These are phyloP conservation scores for Lasiodiplodia sp. DNA, from an alignment of 2,329 filamentous ascomycete species.

Conservation along the genomic window DNA sequence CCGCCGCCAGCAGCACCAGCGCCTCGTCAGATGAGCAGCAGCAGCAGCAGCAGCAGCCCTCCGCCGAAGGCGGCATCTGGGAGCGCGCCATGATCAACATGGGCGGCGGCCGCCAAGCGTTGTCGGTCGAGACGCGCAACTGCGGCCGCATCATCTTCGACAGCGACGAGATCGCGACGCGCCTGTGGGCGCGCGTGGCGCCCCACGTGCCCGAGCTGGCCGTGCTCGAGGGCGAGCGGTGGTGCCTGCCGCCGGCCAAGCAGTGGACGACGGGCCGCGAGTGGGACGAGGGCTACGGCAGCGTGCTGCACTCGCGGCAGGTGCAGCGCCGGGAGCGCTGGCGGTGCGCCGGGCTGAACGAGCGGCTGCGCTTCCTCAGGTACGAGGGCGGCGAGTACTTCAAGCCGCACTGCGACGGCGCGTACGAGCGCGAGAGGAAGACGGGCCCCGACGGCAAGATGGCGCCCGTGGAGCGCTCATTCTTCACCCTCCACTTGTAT, in stretches of 20 bases:
- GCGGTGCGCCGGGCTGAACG: slow-evolving; percentile 66
- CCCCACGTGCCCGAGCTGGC: slow-evolving; percentile 54
- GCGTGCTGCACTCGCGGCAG: slow-evolving; percentile 36
- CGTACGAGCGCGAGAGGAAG: slow-evolving; percentile 55
- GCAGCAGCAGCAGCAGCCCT: neutral
- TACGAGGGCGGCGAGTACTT: slow-evolving; percentile 79
- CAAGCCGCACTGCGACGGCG: slow-evolving; percentile 71
- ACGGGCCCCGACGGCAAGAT: slow-evolving; percentile 55
- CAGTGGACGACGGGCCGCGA: neutral
- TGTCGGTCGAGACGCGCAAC: slow-evolving; percentile 67
- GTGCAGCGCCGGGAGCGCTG: slow-evolving; percentile 38
- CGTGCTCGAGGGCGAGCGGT: slow-evolving; percentile 41
- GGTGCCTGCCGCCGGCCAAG: neutral
- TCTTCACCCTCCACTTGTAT: slow-evolving; percentile 65
- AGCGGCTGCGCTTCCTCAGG: slow-evolving; percentile 76
- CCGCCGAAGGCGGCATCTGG: slow-evolving; percentile 57
- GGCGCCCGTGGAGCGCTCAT: slow-evolving; percentile 52
- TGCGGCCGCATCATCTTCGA: slow-evolving; percentile 83
- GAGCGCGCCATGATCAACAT: slow-evolving; percentile 72
- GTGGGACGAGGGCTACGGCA: neutral
- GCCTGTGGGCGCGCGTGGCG: slow-evolving; percentile 66
- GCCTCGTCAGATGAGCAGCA: neutral
- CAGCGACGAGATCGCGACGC: slow-evolving; percentile 64
- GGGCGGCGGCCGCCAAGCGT: slow-evolving; percentile 66
- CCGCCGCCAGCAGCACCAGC: slow-evolving; percentile 33